Conservation (phyloP, 257 asterid species). For the Voacanga thouarsii region DNA sequence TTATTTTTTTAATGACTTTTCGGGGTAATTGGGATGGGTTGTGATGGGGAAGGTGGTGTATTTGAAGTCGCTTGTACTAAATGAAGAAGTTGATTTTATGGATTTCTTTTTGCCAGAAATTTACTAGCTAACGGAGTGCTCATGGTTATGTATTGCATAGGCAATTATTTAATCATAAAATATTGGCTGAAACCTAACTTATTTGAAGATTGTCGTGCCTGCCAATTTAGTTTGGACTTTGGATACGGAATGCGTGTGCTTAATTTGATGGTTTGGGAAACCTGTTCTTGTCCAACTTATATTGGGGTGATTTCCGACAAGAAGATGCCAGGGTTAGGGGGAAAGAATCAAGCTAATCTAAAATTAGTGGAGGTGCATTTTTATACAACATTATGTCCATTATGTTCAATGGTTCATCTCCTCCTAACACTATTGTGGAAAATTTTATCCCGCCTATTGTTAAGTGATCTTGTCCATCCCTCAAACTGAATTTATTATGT, state of each 20-base stretch:
- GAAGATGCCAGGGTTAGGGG: conserved; percentile 60
- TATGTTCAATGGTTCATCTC: not conserved
- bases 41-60: too few species aligned
- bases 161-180: not conserved
- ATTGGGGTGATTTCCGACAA: conserved; percentile 9
- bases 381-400: conserved; percentile 57
- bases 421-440: not conserved
- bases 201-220: not conserved
- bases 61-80: not conserved
- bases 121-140: not conserved
- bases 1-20: not conserved
- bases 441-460: not conserved
- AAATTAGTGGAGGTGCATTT: conserved; percentile 74
- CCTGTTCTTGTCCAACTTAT: not conserved
- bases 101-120: not conserved
- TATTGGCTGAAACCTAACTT: not conserved
- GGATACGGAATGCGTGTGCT: too few species aligned
- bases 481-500: not conserved
- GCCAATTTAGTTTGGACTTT: not conserved
- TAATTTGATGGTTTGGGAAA: not conserved
- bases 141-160: not conserved
- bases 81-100: not conserved
- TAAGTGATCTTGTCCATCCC: not conserved
- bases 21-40: not conserved
- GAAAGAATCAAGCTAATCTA: conserved; percentile 50